Base-by-base conservation (phyloP, 768 basidiomycete genomes). In the Boletus coccyginus region DNA sequence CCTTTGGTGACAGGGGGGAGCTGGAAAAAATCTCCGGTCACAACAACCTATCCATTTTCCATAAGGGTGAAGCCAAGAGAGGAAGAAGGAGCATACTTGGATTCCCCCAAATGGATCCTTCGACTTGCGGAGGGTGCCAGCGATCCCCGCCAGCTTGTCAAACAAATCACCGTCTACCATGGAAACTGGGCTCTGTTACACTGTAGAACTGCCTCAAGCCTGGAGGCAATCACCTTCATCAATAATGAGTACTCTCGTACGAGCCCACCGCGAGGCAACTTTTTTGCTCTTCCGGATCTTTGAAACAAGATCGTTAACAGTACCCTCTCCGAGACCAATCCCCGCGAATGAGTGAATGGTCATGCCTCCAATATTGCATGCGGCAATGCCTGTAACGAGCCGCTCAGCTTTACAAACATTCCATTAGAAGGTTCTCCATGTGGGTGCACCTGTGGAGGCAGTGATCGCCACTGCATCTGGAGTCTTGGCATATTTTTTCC, bases 1-100 rank as follows among this genome's bases (percentile, higher is more conserved):
- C 80, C 77, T 69, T 87, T 94, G 8, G 78, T 77, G 0, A 98
- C 94, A 3, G 97, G 97, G 0, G 97, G 97, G 6, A 99, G 82
- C 70, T 99, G 96, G 76, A 98, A 98, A 75, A 98, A 98, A 68
- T 99, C 97, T 9, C 97, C 97, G 2, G 94, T 96, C 24, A 98
- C 87, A 57, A 98, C 79, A 40, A 98, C 74, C 90, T 94, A 66
- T 43, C 45, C 44, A 42, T 19, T 49, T 29, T 36, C 16, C 10
- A 32, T 62, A 10, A 52, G 55, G 16, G 52, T 27, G 6, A 31
- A 41, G 13, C 24, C 19, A 51, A 39, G 46, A 19, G 32, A 43
- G 35, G 29, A 17, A 41, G 35, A 53, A 31, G 17, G 5, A 17
- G 9, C 69, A 11, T 36, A 90, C 90, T 78, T 98, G 96, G 29